Base-by-base conservation (phyloP, 2,329 filamentous ascomycete genomes). In the Cercospora beticola region DNA sequence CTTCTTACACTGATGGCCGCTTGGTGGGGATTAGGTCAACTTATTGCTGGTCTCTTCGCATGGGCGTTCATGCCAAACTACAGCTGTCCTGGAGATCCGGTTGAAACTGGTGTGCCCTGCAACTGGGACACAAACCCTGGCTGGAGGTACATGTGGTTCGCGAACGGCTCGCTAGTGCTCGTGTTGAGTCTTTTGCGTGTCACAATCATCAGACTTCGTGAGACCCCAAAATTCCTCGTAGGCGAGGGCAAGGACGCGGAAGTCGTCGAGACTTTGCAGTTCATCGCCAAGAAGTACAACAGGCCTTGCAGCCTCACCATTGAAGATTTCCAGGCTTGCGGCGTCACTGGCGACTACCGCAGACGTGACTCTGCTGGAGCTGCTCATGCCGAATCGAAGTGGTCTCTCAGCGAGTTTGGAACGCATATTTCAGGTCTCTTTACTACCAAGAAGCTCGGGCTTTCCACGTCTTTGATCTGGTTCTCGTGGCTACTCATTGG, bases 391-490 rank as follows among this genome's bases (percentile, higher is more conserved):
- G 61, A 78, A 72, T 70, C 74, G 61, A 49, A 79, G 75, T 73
- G 79, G 72, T 81, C 78, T 1, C 76, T 81, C 12, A 77, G 71
- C 2, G 81, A 83, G 54, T 72, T 85, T 7, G 71, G 70, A 4
- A 74, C 84, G 21, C 90, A 93, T 74, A 75, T 93, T 26, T 81
- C 83, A 16, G 90, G 90, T 2, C 84, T 93, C 1, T 93, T 90
- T 73, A 80, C 82, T 0, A 91, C 88, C 0, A 85, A 78, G 63
- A 85, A 83, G 66, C 86, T 92, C 65, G 86, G 81, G 0, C 75
- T 88, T 2, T 89, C 87, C 0, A 93, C 90, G 0, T 70, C 80
- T 0, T 79, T 92, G 68, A 87, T 92, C 70, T 91, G 89, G 86
- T 75, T 90, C 5, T 89, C 87, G 0, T 93, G 90, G 90, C 62